Evolutionary conservation across 768 basidiomycete genomes (phyloP).

Genomic region (Melanogaster broomeanus): DNA sequence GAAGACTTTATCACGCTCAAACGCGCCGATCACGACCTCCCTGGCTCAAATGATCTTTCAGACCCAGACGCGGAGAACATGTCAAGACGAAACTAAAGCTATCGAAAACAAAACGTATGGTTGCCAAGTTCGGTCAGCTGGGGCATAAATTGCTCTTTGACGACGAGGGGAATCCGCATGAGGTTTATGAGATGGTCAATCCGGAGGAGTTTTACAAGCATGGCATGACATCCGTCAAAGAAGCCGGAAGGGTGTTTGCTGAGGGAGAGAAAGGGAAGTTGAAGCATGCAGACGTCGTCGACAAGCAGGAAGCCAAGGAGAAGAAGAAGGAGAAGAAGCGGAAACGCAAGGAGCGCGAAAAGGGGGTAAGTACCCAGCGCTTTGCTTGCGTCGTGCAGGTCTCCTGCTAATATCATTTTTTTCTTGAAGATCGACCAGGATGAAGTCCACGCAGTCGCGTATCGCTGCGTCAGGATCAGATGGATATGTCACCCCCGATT

Average conservation of each 20-base stretch:
- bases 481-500: conserved; percentile 73
- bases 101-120: conserved; percentile 70
- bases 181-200: conserved; percentile 81
- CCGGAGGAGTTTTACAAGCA: conserved; percentile 73
- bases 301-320: conserved; percentile 82
- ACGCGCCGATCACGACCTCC: conserved; percentile 82
- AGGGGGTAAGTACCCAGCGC: conserved; percentile 24
- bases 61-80: conserved; percentile 47
- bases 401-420: background rate
- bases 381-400: background rate
- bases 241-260: conserved; percentile 69
- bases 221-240: conserved; percentile 62
- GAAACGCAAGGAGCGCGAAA: conserved; percentile 82
- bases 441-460: conserved; percentile 14
- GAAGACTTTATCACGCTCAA: conserved; percentile 91
- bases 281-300: conserved; percentile 65
- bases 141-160: conserved; percentile 86
- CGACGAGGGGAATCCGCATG: conserved; percentile 79
- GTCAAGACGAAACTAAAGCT: conserved; percentile 86
- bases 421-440: conserved; percentile 26
- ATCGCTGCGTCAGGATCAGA: conserved; percentile 43
- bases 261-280: conserved; percentile 74
- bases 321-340: conserved; percentile 92
- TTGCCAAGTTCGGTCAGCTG: conserved; percentile 58
- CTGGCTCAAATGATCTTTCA: conserved; percentile 31